phyloP scores from a whole-genome alignment of 148 eudicot genomes.

The Euryodendron excelsum region DNA sequence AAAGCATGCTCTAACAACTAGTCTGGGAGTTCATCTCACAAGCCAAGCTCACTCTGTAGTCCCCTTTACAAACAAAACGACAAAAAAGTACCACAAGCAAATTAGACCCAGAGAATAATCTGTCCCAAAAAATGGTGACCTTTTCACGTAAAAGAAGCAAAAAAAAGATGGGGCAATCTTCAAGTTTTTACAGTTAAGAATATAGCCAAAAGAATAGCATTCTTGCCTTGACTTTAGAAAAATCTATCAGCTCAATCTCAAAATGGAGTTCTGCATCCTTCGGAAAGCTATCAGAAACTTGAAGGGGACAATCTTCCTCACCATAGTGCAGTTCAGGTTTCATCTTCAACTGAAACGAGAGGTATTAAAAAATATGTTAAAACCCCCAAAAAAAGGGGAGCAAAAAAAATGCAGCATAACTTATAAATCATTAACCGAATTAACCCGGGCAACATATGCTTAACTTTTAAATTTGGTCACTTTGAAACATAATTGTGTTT shows the following conservation, averaged over 20 bases:
- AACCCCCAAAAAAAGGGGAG: too few species aligned
- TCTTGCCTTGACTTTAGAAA: conserved; percentile 86
- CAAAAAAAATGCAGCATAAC: neutral
- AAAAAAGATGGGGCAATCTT: neutral
- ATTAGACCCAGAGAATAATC: neutral
- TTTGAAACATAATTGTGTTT: neutral
- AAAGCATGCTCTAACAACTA: neutral
- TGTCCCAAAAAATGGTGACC: neutral
- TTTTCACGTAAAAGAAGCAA: neutral
- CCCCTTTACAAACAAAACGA: neutral
- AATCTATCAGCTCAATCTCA: conserved; percentile 90
- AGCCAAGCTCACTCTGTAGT: neutral
- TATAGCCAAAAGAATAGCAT: neutral
- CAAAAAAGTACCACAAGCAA: neutral
- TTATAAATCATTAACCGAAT: neutral
- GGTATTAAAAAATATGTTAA: conserved; percentile 9
- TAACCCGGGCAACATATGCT: neutral
- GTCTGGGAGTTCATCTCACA: neutral
- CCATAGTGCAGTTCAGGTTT: conserved; percentile 95
- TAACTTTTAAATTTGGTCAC: neutral
- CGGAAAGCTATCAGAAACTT: conserved; percentile 75
- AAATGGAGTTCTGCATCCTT: conserved; percentile 88
- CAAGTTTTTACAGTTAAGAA: neutral
- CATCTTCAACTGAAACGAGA: conserved; percentile 73
- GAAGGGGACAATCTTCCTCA: conserved; percentile 86